These are phyloP conservation scores for Tephrocybe sp. DNA, from an alignment of 768 basidiomycete species.

Conservation along the genomic window DNA sequence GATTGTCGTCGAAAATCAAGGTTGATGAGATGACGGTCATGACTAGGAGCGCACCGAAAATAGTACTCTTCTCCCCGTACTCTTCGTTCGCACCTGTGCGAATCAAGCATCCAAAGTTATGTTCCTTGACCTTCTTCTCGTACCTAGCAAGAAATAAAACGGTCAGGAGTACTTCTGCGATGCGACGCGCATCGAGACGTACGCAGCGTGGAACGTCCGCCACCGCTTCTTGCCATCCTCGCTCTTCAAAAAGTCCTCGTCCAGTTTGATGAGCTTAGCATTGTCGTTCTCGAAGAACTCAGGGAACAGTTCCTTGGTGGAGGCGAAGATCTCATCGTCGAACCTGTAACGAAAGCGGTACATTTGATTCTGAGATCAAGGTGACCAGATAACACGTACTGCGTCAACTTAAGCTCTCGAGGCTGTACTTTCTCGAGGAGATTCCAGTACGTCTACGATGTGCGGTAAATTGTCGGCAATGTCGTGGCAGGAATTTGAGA, in stretches of 20 bases:
- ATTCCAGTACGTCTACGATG: conserved; percentile 87
- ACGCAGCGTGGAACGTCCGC: conserved; percentile 85
- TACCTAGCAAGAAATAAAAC: conserved; percentile 49
- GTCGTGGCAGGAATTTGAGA: conserved; percentile 4
- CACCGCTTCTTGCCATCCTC: conserved; percentile 84
- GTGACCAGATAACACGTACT: conserved; percentile 45
- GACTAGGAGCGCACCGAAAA: conserved; percentile 65
- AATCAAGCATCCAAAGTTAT: conserved; percentile 96
- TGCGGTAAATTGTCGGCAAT: conserved; percentile 1
- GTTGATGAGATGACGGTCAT: conserved; percentile 4
- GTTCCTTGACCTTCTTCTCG: conserved; percentile 88
- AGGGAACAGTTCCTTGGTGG: conserved; percentile 78
- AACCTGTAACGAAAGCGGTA: conserved; percentile 39
- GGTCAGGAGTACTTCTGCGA: background rate
- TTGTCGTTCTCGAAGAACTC: conserved; percentile 60
- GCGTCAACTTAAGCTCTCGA: conserved; percentile 75
- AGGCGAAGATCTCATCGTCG: conserved; percentile 90
- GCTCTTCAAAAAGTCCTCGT: conserved; percentile 95
- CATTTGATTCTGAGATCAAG: background rate
- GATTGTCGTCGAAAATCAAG: background rate
- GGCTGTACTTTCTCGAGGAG: conserved; percentile 82
- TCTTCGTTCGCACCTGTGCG: conserved; percentile 76
- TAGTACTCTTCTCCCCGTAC: conserved; percentile 91
- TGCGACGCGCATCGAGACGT: conserved; percentile 16
- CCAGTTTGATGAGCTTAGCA: conserved; percentile 53